A percentile compares a stretch with the other conserved stretches of the same genome.
Evolutionary conservation across 1,139 yeast species (phyloP).

Genomic region (Yamadazyma friedrichii): DNA sequence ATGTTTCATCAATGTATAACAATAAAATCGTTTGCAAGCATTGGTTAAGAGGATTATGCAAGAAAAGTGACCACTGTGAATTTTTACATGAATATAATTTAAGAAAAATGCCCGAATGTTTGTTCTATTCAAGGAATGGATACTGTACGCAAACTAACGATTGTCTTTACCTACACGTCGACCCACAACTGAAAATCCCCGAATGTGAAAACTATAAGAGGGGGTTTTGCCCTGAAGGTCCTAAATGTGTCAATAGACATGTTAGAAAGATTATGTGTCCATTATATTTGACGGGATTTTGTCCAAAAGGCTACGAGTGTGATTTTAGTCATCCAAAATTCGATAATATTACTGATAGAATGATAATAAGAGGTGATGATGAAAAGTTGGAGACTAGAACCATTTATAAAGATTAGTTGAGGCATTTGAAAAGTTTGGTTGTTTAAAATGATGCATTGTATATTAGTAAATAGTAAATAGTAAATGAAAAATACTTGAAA

Average conservation of each 20-base stretch:
- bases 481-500: not conserved
- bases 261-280: slow-evolving; percentile 77
- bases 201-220: slow-evolving; percentile 79
- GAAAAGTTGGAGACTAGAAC: slow-evolving; percentile 4
- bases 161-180: slow-evolving; percentile 88
- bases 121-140: slow-evolving; percentile 84
- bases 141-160: slow-evolving; percentile 94
- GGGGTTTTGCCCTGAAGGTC: slow-evolving; percentile 95
- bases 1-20: slow-evolving; percentile 75
- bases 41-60: slow-evolving; percentile 96
- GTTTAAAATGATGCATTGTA: slow-evolving; percentile 9
- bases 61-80: slow-evolving; percentile 95
- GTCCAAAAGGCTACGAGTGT: slow-evolving; percentile 74
- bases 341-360: slow-evolving; percentile 45
- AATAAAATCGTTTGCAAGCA: slow-evolving; percentile 93
- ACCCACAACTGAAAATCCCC: slow-evolving; percentile 84
- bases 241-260: slow-evolving; percentile 81
- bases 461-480: slow-evolving; percentile 7
- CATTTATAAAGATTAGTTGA: slow-evolving; percentile 1
- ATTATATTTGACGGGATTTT: slow-evolving; percentile 85
- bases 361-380: slow-evolving; percentile 51
- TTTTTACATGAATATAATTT: slow-evolving; percentile 92
- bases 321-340: slow-evolving; percentile 60
- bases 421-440: slow-evolving; percentile 12
- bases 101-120: slow-evolving; percentile 96